Evolutionary conservation across 805 yeast genomes (phyloP).

Genomic region (Limtongia smithiae): DNA sequence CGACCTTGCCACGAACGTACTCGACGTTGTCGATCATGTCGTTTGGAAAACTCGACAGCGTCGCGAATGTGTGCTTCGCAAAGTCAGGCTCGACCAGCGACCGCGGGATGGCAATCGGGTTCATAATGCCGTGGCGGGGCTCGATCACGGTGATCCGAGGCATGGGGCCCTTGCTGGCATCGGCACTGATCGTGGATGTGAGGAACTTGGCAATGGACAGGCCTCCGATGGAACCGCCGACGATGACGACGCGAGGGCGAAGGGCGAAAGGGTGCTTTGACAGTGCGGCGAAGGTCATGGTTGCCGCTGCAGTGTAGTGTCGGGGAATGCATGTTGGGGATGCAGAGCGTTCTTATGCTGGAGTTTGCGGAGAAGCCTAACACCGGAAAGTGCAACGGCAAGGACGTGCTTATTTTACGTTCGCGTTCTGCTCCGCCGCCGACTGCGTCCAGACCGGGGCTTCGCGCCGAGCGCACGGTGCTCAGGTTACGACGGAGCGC

Average conservation of each 20-base stretch:
- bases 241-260: slow-evolving; percentile 10
- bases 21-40: slow-evolving; percentile 12
- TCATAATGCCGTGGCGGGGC: slow-evolving; percentile 15
- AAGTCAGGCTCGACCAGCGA: slow-evolving; percentile 10
- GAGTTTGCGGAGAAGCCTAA: too few species aligned
- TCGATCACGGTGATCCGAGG: slow-evolving; percentile 18
- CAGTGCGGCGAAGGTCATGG: too few species aligned
- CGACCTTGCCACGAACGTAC: slow-evolving; percentile 7
- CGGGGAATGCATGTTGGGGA: too few species aligned
- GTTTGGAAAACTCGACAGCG: slow-evolving; percentile 5
- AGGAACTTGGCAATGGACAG: slow-evolving; percentile 5
- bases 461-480: too few species aligned
- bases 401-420: too few species aligned
- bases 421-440: too few species aligned
- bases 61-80: slow-evolving; percentile 8
- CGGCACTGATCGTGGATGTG: background rate
- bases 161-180: slow-evolving; percentile 3
- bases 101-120: slow-evolving; percentile 13
- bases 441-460: too few species aligned
- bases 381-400: too few species aligned
- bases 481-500: too few species aligned
- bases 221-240: slow-evolving; percentile 24
- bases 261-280: too few species aligned
- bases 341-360: too few species aligned
- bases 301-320: too few species aligned